phyloP scores from a whole-genome alignment of 371 early-diverging fungal species.

The Actinomortierella wolfii region DNA sequence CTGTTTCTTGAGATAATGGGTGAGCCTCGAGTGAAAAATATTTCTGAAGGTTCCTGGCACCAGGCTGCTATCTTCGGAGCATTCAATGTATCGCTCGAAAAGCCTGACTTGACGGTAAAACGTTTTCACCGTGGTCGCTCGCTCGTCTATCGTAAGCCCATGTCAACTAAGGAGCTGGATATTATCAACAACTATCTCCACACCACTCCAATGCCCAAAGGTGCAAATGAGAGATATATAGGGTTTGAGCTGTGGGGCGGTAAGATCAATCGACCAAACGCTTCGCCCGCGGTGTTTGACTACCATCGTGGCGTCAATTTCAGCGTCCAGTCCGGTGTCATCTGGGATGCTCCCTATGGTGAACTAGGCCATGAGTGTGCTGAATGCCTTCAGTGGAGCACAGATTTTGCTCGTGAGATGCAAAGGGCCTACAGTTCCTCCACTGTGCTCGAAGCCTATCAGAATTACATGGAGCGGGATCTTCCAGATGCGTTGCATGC shows the following conservation, averaged over 20 bases:
- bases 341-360: slow-evolving; percentile 1
- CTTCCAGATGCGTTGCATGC: slow-evolving; percentile 38
- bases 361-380: neutral
- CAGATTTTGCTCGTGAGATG: slow-evolving; percentile 5
- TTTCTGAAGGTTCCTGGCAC: slow-evolving; percentile 14
- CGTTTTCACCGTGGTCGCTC: slow-evolving; percentile 16
- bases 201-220: neutral
- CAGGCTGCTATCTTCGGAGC: too few species aligned
- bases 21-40: slow-evolving; percentile 44
- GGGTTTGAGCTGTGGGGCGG: slow-evolving; percentile 9
- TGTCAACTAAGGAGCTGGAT: neutral
- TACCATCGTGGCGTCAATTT: neutral
- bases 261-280: neutral
- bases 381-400: neutral
- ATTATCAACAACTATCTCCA: slow-evolving; percentile 8
- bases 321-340: slow-evolving; percentile 3
- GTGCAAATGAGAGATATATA: neutral
- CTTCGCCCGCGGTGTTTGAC: too few species aligned
- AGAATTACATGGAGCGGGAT: slow-evolving; percentile 43
- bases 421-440: slow-evolving; percentile 7
- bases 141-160: too few species aligned
- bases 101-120: slow-evolving; percentile 8
- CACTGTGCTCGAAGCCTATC: slow-evolving; percentile 28
- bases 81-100: too few species aligned
- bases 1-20: too few species aligned